Percentiles rank a stretch among this genome's conserved stretches.
Evolutionary conservation across 768 basidiomycete species (phyloP).

Genomic region (Rossbeevera mucosa): DNA sequence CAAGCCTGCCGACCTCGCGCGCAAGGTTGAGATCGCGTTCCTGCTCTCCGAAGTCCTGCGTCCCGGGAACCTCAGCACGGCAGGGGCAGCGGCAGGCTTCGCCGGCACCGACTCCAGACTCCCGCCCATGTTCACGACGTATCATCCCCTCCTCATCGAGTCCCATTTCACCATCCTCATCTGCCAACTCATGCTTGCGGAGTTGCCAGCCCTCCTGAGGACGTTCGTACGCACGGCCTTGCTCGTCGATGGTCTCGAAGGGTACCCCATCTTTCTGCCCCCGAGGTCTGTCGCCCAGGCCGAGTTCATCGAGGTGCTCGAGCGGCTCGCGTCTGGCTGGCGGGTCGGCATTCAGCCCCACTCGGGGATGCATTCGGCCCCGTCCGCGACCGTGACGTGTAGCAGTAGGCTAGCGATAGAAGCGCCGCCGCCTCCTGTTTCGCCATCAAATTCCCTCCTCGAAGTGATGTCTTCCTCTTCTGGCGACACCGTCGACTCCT

Average conservation of each 20-base stretch:
- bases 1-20: constrained; percentile 38
- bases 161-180: constrained; percentile 79
- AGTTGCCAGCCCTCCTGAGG: constrained; percentile 57
- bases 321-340: constrained; percentile 79
- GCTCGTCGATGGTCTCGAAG: constrained; percentile 78
- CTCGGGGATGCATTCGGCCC: constrained; percentile 33
- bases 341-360: constrained; percentile 57
- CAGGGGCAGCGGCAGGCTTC: constrained; percentile 29
- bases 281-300: constrained; percentile 88
- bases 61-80: constrained; percentile 47
- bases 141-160: constrained; percentile 86
- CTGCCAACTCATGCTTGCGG: constrained; percentile 71
- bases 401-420: constrained; percentile 41
- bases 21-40: constrained; percentile 63
- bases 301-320: constrained; percentile 81
- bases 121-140: constrained; percentile 76
- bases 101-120: constrained; percentile 34
- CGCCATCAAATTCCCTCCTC: constrained; percentile 20
- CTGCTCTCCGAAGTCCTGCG: constrained; percentile 63
- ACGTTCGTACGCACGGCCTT: constrained; percentile 63
- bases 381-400: constrained; percentile 34
- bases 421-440: constrained; percentile 23
- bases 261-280: constrained; percentile 83
- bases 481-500: constrained; percentile 17
- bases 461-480: constrained; percentile 26